Evolutionary conservation across 371 early-diverging fungal genomes (phyloP), one percentile per base, ranked within the genome.

Genomic region (Syncephalastrum contaminatum): DNA sequence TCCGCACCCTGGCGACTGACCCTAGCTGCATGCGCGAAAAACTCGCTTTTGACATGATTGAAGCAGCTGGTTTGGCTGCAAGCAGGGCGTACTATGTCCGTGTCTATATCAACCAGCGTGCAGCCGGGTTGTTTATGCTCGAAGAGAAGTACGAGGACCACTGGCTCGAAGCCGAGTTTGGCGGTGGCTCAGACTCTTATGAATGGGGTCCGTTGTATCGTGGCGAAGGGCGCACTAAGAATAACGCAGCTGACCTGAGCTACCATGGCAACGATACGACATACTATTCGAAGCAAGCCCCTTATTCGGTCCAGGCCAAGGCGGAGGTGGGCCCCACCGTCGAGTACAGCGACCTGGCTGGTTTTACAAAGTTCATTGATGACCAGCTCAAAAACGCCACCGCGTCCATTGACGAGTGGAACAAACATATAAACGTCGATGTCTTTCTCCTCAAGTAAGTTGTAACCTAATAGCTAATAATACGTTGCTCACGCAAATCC

Each of bases 1-100:
- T 81, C 18, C 72, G 79, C n/a, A 66, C 82, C 36, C 51, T 64
- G 51, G 63, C 66, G 3, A 58, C 63, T 1, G 82, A 81, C 44
- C 68, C 71, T 1, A 70, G 77, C 22, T 66, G 63, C 48, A 52
- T 81, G 7, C 70, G 82, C 42, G 82, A 81, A 60, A 64, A 69
- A 42, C 22, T 73, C 14, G 65, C 63, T 15, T 69, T 69, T 48
- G 63, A 69, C 48, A 64, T 66, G 49, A 41, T 75, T 14, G 65
- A 73, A 54, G 66, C 82, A 6, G 54, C 67, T 3, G 79, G 79
- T 40, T 56, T 73, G 48, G 67, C 74, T 16, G 63, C 75, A 4
- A 70, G 66, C 14, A 67, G 62, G 19, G 72, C 65, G 21, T 72
- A 73, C 15, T 79, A 75, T 54, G 73, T 72, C 15, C 53, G 71